phyloP scores from a whole-genome alignment of 306 rosid species.

The Rosa persica region DNA sequence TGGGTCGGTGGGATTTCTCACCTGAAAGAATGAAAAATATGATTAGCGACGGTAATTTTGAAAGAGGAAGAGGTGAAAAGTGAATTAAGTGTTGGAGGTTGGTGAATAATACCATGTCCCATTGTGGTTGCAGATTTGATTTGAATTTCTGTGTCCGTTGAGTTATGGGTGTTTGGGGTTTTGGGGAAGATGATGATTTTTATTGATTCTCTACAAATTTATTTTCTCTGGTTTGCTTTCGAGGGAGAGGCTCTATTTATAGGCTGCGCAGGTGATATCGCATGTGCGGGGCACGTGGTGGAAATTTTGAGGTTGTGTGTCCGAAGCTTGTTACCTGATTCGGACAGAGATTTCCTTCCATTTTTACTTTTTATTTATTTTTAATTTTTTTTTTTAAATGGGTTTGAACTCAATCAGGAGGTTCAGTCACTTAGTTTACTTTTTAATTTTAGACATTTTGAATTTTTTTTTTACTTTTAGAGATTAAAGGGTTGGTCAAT shows the following conservation, averaged over 20 bases:
- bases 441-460: too few species aligned
- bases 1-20: slow-evolving; percentile 54
- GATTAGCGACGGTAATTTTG: not conserved
- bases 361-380: too few species aligned
- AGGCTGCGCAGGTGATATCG: not conserved
- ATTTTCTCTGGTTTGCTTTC: not conserved
- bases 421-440: too few species aligned
- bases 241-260: not conserved
- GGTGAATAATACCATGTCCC: slow-evolving; percentile 14
- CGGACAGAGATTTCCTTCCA: too few species aligned
- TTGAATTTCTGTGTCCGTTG: not conserved
- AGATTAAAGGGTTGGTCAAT: too few species aligned
- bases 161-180: not conserved
- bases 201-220: not conserved
- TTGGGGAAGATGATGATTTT: not conserved
- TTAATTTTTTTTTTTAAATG: too few species aligned
- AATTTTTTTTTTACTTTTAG: too few species aligned
- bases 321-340: too few species aligned
- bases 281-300: not conserved
- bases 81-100: not conserved
- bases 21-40: slow-evolving; percentile 39
- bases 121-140: not conserved
- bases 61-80: too few species aligned
- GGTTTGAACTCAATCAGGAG: too few species aligned
- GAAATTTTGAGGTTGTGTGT: not conserved